These are phyloP conservation scores for Lizonia empirigonia DNA, from an alignment of 2,329 filamentous ascomycete species.

Conservation along the genomic window DNA sequence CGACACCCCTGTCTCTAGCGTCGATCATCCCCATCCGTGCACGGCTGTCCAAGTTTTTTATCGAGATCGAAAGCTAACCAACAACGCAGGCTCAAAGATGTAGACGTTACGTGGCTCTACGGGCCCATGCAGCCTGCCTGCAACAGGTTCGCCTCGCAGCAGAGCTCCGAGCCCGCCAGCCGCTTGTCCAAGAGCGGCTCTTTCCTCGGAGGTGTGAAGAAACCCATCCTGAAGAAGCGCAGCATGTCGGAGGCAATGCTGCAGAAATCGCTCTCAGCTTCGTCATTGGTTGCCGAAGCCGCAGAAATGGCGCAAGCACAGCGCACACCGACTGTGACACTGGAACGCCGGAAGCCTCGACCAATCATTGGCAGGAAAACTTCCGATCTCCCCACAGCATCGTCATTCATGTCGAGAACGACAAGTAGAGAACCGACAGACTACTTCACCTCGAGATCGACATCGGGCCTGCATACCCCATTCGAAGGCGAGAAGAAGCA, in stretches of 20 bases:
- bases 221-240: slow-evolving; percentile 94
- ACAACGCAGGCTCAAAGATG: slow-evolving; percentile 82
- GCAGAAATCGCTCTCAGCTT: slow-evolving; percentile 83
- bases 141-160: slow-evolving; percentile 58
- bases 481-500: slow-evolving; percentile 71
- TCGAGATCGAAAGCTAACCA: slow-evolving; percentile 37
- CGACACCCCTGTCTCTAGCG: slow-evolving; percentile 29
- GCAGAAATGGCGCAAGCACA: slow-evolving; percentile 85
- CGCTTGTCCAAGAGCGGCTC: slow-evolving; percentile 67
- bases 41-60: slow-evolving; percentile 11
- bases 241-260: slow-evolving; percentile 96
- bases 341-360: slow-evolving; percentile 57
- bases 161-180: slow-evolving; percentile 58
- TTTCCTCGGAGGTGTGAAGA: slow-evolving; percentile 69
- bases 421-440: slow-evolving; percentile 68
- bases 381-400: slow-evolving; percentile 70
- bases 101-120: slow-evolving; percentile 97
- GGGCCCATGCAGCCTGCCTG: slow-evolving; percentile 82
- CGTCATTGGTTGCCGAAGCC: slow-evolving; percentile 87
- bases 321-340: slow-evolving; percentile 62
- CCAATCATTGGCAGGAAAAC: slow-evolving; percentile 64
- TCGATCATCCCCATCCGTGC: slow-evolving; percentile 40
- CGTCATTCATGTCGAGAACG: slow-evolving; percentile 66
- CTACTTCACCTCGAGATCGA: slow-evolving; percentile 68
- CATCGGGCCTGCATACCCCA: slow-evolving; percentile 73